These are phyloP conservation scores for Microbotryum scabiosae DNA, from an alignment of 1,284 basidiomycete genomes.

Conservation along the genomic window DNA sequence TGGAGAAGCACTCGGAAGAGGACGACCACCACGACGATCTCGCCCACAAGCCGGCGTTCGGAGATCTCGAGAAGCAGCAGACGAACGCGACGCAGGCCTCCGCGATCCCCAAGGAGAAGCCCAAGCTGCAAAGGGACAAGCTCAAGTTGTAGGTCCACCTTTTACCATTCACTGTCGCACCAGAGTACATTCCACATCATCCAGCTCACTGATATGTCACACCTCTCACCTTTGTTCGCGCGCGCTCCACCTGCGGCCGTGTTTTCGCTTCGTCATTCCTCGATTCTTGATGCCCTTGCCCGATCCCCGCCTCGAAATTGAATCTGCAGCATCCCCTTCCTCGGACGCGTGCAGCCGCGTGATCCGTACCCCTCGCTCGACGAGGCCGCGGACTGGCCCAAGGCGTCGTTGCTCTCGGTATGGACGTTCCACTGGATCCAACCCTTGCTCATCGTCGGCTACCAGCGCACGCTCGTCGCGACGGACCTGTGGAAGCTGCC, in stretches of 20 bases:
- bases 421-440: constrained; percentile 61
- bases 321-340: constrained; percentile 6
- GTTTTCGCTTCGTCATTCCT: constrained; percentile 12
- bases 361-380: constrained; percentile 45
- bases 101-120: background rate
- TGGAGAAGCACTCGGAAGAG: background rate
- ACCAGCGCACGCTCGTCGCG: constrained; percentile 46
- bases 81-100: background rate
- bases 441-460: constrained; percentile 48
- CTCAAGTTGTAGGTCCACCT: background rate
- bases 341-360: constrained; percentile 10
- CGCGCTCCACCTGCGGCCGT: constrained; percentile 8
- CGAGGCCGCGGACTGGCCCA: constrained; percentile 49
- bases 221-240: background rate
- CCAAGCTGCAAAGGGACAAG: background rate
- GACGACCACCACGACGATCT: background rate
- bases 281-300: background rate
- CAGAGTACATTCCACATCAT: background rate
- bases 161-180: background rate
- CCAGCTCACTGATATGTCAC: background rate
- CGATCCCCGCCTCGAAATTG: background rate
- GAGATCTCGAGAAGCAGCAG: constrained; percentile 6
- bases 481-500: constrained; percentile 45
- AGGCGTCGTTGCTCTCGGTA: constrained; percentile 47
- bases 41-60: background rate